phyloP scores from a whole-genome alignment of 106 monocot species.

The Allium sativum region DNA sequence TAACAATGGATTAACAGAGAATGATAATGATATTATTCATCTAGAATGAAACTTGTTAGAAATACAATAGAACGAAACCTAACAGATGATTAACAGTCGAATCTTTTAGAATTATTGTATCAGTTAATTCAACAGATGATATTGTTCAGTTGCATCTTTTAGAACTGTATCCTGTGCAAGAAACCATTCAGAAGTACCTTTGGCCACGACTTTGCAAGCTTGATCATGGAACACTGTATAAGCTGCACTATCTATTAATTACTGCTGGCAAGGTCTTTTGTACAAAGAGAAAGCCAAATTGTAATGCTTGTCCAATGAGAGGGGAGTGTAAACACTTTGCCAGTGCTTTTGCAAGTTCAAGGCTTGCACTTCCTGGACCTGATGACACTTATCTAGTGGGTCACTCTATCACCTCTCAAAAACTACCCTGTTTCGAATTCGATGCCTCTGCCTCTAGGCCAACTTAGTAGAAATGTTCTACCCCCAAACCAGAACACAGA shows the following conservation, averaged over 20 bases:
- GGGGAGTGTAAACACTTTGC: slow-evolving; percentile 80
- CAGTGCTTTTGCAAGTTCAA: slow-evolving; percentile 56
- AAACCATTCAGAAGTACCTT: slow-evolving; percentile 48
- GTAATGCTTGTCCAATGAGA: slow-evolving; percentile 80
- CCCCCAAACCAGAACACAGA: background rate
- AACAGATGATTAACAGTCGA: no score
- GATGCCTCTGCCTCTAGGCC: no score
- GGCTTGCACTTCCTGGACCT: background rate
- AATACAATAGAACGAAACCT: no score
- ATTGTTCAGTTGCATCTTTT: slow-evolving; percentile 71
- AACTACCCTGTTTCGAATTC: background rate
- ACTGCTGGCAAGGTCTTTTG: slow-evolving; percentile 88
- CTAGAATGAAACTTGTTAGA: no score
- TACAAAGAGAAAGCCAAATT: slow-evolving; percentile 86
- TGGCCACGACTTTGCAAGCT: slow-evolving; percentile 56
- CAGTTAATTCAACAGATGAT: no score
- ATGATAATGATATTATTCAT: no score
- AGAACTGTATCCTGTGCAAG: slow-evolving; percentile 56
- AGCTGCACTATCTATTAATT: slow-evolving; percentile 80
- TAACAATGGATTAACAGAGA: no score
- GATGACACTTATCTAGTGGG: background rate
- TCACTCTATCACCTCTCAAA: background rate
- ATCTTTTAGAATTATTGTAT: no score
- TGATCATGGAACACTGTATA: slow-evolving; percentile 51
- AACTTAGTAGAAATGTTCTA: background rate